Evolutionary conservation across 192 early-diverging fungal species (phyloP).

Genomic region (Spinellus fusiger): DNA sequence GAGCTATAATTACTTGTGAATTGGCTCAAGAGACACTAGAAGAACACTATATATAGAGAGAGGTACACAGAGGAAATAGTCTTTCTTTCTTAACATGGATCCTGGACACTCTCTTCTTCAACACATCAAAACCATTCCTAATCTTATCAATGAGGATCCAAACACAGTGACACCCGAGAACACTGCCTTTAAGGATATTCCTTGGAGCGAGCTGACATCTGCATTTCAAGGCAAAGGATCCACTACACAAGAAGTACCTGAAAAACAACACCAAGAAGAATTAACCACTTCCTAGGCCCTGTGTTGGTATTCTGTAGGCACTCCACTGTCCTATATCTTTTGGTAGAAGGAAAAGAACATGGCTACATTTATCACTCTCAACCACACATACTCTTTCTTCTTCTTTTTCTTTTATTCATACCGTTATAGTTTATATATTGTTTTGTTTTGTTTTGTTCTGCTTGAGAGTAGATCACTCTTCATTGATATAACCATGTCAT

Average conservation of each 20-base stretch:
- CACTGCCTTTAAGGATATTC: constrained; percentile 7
- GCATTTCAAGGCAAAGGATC: not conserved
- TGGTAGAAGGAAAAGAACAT: not conserved
- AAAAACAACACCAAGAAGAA: not conserved
- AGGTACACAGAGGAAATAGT: too few relatives aligned
- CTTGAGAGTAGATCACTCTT: too few relatives aligned
- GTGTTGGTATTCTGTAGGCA: not conserved
- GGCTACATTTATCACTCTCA: not conserved
- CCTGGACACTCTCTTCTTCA: constrained; percentile 1
- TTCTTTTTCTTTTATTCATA: not conserved
- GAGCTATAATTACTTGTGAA: too few relatives aligned
- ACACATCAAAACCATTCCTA: constrained; percentile 9
- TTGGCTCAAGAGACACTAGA: too few relatives aligned
- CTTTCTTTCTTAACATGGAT: constrained; percentile 8
- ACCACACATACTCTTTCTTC: not conserved
- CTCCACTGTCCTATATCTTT: not conserved
- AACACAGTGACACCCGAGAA: constrained; percentile 15
- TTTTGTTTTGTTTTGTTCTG: not conserved
- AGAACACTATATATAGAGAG: too few relatives aligned
- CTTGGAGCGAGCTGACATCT: constrained; percentile 10
- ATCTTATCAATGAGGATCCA: constrained; percentile 17
- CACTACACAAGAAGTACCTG: not conserved
- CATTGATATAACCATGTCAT: not conserved
- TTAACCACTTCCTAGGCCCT: too few relatives aligned
- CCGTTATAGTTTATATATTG: not conserved